Percentiles rank a stretch among this genome's conserved stretches.
Conservation (phyloP, 805 yeast species). For the Wickerhamomyces alni region DNA sequence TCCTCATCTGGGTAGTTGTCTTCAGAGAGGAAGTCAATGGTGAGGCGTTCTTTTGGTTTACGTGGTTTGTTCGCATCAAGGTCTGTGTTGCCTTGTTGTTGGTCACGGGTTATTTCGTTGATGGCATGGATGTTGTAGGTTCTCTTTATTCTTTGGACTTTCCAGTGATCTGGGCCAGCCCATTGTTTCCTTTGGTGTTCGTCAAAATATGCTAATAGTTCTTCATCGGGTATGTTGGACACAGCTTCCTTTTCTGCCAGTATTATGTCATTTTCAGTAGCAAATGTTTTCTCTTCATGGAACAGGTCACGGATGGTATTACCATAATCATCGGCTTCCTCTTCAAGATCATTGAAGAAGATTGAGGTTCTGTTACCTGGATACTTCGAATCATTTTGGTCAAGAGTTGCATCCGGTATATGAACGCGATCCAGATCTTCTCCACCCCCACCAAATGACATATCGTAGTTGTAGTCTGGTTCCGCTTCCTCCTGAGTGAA, state of each 20-base stretch:
- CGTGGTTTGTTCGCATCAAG: constrained; percentile 23
- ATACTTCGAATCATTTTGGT: constrained; percentile 13
- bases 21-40: constrained; percentile 37
- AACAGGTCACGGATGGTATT: constrained; percentile 20
- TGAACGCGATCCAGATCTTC: constrained; percentile 1
- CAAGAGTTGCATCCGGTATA: not conserved
- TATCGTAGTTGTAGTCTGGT: constrained; percentile 9
- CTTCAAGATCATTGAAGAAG: constrained; percentile 20
- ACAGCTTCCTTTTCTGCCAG: constrained; percentile 10
- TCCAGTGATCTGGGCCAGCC: constrained; percentile 96
- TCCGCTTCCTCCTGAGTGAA: constrained; percentile 1
- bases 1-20: constrained; percentile 27
- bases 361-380: constrained; percentile 23
- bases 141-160: constrained; percentile 51
- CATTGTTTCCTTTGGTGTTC: constrained; percentile 61
- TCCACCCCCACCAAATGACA: constrained; percentile 9
- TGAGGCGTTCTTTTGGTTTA: constrained; percentile 27
- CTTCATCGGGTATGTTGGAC: constrained; percentile 41
- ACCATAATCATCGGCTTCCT: constrained; percentile 20
- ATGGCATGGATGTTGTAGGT: constrained; percentile 17
- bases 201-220: constrained; percentile 77
- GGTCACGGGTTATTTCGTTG: not conserved
- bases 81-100: constrained; percentile 12
- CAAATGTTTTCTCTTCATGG: constrained; percentile 17
- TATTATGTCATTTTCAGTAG: constrained; percentile 15